Percentiles rank a stretch among this genome's conserved stretches.
phyloP scores from a whole-genome alignment of 495 filamentous ascomycete genomes.

The Darksidea phi region DNA sequence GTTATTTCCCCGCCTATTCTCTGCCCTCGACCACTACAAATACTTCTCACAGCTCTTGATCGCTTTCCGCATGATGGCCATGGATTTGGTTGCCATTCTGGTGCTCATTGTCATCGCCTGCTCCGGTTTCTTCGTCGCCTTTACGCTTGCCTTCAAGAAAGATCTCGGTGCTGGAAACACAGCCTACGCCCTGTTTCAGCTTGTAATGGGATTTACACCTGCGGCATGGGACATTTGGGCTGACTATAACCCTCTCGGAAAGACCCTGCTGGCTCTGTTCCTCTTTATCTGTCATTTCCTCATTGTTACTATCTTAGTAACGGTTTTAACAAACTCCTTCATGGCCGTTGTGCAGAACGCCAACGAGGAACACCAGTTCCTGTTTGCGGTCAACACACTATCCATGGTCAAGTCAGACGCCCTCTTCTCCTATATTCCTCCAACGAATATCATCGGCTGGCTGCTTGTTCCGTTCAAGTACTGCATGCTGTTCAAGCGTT shows the following conservation, averaged over 20 bases:
- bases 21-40: constrained; percentile 85
- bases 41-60: constrained; percentile 94
- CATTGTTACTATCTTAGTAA: constrained; percentile 89
- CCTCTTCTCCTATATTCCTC: constrained; percentile 86
- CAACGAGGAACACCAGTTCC: constrained; percentile 88
- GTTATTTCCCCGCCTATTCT: constrained; percentile 85
- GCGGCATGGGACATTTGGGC: constrained; percentile 73
- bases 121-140: constrained; percentile 92
- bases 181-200: constrained; percentile 88
- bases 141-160: constrained; percentile 73
- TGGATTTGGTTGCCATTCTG: constrained; percentile 80
- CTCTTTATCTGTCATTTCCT: constrained; percentile 93
- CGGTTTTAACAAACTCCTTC: constrained; percentile 89
- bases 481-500: constrained; percentile 72
- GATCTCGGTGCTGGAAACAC: constrained; percentile 62
- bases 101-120: constrained; percentile 80
- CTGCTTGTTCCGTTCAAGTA: constrained; percentile 75
- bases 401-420: constrained; percentile 96
- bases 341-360: constrained; percentile 91
- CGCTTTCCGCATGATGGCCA: constrained; percentile 87
- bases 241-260: constrained; percentile 74
- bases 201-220: constrained; percentile 83
- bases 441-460: constrained; percentile 87
- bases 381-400: constrained; percentile 91
- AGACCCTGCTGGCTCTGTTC: constrained; percentile 71